These are phyloP conservation scores for Monosporascus sp. DNA, from an alignment of 2,329 filamentous ascomycete genomes.

Conservation along the genomic window DNA sequence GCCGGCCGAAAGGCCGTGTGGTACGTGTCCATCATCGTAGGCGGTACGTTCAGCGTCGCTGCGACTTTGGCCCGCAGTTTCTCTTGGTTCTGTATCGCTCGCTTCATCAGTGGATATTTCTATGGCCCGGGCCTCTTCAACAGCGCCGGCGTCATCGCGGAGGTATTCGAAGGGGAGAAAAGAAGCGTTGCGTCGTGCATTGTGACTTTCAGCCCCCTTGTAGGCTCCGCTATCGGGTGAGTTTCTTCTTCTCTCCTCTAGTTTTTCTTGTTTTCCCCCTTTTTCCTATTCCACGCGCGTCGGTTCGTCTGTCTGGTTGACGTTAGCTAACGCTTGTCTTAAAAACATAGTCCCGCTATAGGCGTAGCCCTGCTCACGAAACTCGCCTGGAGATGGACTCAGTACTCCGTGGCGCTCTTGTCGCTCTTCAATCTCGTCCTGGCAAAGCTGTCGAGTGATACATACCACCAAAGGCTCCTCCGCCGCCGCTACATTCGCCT, in stretches of 20 bases:
- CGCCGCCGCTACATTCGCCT: constrained; percentile 32
- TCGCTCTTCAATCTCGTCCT: constrained; percentile 30
- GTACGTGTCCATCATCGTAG: constrained; percentile 37
- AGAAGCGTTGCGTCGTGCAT: constrained; percentile 38
- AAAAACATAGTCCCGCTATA: constrained; percentile 35
- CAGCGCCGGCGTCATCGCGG: constrained; percentile 43
- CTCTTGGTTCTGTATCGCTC: constrained; percentile 43
- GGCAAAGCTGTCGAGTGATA: constrained; percentile 44
- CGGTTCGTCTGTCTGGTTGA: no score
- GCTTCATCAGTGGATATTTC: constrained; percentile 52
- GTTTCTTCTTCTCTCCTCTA: constrained; percentile 10
- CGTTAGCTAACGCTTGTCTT: no score
- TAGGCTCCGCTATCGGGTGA: constrained; percentile 48
- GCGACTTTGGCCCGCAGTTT: constrained; percentile 47
- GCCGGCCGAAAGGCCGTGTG: constrained; percentile 52
- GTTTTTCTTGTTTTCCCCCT: not conserved
- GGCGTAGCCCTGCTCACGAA: constrained; percentile 42
- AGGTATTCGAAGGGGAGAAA: constrained; percentile 39
- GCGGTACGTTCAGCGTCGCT: constrained; percentile 51
- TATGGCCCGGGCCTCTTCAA: constrained; percentile 45
- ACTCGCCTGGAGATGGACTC: constrained; percentile 49
- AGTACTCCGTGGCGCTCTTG: constrained; percentile 46
- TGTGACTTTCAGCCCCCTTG: constrained; percentile 46
- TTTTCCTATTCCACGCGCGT: not conserved
- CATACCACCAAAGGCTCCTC: constrained; percentile 48